Percentiles rank a stretch among this genome's conserved stretches.
These are phyloP conservation scores for Euryodendron excelsum DNA, from an alignment of 148 eudicot species.

Conservation along the genomic window DNA sequence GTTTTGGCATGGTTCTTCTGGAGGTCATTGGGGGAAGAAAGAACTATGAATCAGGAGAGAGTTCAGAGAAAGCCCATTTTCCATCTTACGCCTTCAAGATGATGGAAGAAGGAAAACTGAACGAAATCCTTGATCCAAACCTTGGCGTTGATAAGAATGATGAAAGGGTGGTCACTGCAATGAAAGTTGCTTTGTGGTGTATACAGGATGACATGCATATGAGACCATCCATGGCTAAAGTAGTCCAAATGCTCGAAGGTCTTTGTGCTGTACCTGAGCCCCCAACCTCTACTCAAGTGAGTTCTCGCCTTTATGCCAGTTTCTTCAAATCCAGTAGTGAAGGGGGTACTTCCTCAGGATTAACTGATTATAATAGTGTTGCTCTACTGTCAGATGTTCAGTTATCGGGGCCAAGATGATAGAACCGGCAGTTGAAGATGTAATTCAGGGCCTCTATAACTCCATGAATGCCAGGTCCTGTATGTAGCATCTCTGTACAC, in stretches of 20 bases:
- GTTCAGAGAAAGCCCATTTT: conserved; percentile 32
- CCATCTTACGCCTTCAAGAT: conserved; percentile 34
- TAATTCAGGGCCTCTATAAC: neutral
- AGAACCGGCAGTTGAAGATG: neutral
- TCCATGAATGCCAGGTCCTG: neutral
- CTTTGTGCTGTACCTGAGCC: conserved; percentile 25
- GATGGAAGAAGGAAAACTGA: conserved; percentile 29
- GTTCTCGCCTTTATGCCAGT: conserved; percentile 13
- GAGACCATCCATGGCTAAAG: conserved; percentile 38
- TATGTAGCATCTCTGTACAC: neutral
- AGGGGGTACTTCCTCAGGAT: conserved; percentile 12
- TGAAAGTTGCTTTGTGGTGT: conserved; percentile 34
- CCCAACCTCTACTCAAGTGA: conserved; percentile 11
- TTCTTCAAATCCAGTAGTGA: conserved; percentile 17
- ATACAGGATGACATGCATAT: conserved; percentile 30
- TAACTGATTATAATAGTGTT: neutral
- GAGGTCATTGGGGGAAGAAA: conserved; percentile 36
- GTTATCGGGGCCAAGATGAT: conserved; percentile 30
- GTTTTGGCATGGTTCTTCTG: conserved; percentile 27
- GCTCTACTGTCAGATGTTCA: conserved; percentile 12
- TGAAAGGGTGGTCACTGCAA: conserved; percentile 14
- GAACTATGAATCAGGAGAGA: conserved; percentile 24
- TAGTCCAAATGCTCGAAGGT: conserved; percentile 40
- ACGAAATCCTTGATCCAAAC: conserved; percentile 19
- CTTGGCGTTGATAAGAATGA: conserved; percentile 11